Evolutionary conservation across 306 rosid species (phyloP), one percentile per base, ranked within the genome.

Genomic region (Rubus parviflorus): DNA sequence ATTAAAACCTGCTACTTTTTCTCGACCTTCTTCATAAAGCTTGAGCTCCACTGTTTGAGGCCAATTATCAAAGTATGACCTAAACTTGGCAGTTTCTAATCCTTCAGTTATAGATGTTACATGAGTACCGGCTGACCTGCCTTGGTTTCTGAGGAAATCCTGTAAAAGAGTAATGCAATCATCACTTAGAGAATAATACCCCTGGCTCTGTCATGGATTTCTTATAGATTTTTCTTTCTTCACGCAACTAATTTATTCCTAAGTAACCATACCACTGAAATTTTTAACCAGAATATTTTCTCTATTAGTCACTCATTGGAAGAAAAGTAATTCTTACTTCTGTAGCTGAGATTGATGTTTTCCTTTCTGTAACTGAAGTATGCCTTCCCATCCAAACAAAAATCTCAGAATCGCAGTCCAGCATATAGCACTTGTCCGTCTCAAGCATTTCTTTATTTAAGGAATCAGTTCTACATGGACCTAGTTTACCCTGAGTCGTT

Each of bases 381-480:
- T 89, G 96, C 76, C 85, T 92, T 83, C 98, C 97, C 91, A 94
- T 89, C 98, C 98, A 94, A 71, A 94, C 89, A 81, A 86, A 94
- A 61, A 90, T 87, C 78, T 94, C 97, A 54, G 75, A 72, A 84
- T 87, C 87, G 58, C 93, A 90, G 85, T 94, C 98, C 86, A 94
- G 80, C 97, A 94, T 89, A 83, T 89, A 92, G 82, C 97, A 94
- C 82, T 90, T 94, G 83, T 92, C 89, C 19, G 91, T 75, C 92
- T 90, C 95, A 19, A 94, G 93, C 90, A 92, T 84, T 73, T 88
- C 90, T 82, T 83, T 92, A 75, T 72, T 83, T 49, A 90, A 78
- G 14, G 82, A 22, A 79, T 78, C 71, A 79, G 83, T 86, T 87
- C 78, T 95, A 48, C 76, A 82, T 60, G 79, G 81, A 87, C 83